Conservation (phyloP, 352 stramenopile genomes). For the Thalassiosira hispida region DNA sequence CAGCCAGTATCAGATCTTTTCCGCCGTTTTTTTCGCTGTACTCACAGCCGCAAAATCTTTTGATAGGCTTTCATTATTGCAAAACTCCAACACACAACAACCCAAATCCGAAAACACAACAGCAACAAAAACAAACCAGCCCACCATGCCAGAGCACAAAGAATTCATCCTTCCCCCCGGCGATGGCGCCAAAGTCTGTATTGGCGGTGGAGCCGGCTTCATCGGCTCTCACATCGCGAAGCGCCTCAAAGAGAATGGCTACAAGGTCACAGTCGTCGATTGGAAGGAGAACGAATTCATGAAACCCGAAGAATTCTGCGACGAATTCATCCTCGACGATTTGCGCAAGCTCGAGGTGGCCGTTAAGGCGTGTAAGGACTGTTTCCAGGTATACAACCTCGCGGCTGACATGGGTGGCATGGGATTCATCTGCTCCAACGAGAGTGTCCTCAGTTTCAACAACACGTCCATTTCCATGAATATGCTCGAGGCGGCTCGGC, state of each 20-base stretch:
- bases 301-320: constrained; percentile 88
- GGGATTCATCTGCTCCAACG: constrained; percentile 92
- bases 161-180: constrained; percentile 74
- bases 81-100: too few relatives aligned
- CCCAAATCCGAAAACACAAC: too few relatives aligned
- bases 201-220: constrained; percentile 88
- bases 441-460: constrained; percentile 90
- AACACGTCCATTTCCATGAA: constrained; percentile 92
- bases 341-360: constrained; percentile 87
- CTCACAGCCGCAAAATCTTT: too few relatives aligned
- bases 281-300: constrained; percentile 92
- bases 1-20: too few relatives aligned
- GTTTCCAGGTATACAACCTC: constrained; percentile 89
- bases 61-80: too few relatives aligned
- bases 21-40: too few relatives aligned
- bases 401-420: constrained; percentile 92
- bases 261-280: constrained; percentile 87
- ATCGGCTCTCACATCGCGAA: constrained; percentile 89
- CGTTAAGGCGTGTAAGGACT: constrained; percentile 86
- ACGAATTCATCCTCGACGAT: constrained; percentile 89
- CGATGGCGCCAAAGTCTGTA: constrained; percentile 83
- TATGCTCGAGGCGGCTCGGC: constrained; percentile 88
- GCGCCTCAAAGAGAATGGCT: constrained; percentile 86
- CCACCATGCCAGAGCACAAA: constrained; percentile 52
- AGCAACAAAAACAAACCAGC: neutral